A percentile compares a stretch with the other conserved stretches of the same genome.
Evolutionary conservation across 805 yeast genomes (phyloP).

Genomic region (Pichia californica): DNA sequence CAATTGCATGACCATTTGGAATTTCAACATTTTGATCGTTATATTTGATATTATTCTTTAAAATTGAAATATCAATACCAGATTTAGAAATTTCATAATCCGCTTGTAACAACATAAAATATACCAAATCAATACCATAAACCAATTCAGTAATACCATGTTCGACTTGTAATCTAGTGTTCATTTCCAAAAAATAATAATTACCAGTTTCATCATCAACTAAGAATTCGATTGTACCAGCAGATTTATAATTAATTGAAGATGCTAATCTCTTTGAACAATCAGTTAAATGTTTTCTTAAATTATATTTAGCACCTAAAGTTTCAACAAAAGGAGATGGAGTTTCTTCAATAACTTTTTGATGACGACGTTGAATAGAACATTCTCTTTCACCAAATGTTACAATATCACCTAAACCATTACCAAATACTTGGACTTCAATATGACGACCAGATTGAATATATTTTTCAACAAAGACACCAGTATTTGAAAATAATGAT

Average conservation of each 20-base stretch:
- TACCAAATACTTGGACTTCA: conserved; percentile 26
- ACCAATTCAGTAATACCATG: conserved; percentile 26
- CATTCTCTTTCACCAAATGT: conserved; percentile 27
- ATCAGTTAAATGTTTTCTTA: conserved; percentile 17
- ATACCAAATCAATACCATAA: conserved; percentile 22
- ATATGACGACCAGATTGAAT: conserved; percentile 24
- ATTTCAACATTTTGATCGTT: conserved; percentile 13
- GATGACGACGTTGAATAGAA: conserved; percentile 28
- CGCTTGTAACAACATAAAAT: conserved; percentile 23
- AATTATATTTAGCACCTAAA: conserved; percentile 5
- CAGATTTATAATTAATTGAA: conserved; percentile 22
- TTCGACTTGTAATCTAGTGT: conserved; percentile 27
- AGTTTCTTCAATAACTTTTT: conserved; percentile 26
- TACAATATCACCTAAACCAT: conserved; percentile 24
- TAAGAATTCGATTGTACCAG: conserved; percentile 27
- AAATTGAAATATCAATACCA: conserved; percentile 17
- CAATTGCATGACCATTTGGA: conserved; percentile 27
- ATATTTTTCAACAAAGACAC: conserved; percentile 24
- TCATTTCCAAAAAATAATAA: conserved; percentile 26
- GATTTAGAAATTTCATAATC: conserved; percentile 19
- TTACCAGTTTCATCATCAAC: conserved; percentile 23
- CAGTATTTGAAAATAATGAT: conserved; percentile 20
- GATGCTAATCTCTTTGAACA: conserved; percentile 21
- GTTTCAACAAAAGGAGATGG: conserved; percentile 23
- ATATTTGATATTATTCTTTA: conserved; percentile 11